Evolutionary conservation across 352 stramenopile species (phyloP).

Genomic region (Globisporangium irregulare): DNA sequence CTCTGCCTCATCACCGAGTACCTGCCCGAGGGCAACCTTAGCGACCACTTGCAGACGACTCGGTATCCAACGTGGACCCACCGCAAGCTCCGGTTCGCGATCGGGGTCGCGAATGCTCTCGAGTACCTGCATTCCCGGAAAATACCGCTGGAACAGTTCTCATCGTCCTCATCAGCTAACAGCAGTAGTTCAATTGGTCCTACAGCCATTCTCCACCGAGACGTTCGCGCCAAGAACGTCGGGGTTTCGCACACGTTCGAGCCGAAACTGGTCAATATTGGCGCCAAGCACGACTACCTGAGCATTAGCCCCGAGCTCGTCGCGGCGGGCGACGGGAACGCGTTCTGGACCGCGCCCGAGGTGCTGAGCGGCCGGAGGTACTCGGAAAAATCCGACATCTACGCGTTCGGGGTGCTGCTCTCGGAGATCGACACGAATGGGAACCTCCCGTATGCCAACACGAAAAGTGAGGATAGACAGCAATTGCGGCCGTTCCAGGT

Average conservation of each 20-base stretch:
- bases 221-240: constrained; percentile 39
- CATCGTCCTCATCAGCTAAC: not conserved
- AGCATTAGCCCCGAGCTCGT: constrained; percentile 10
- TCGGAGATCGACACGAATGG: constrained; percentile 28
- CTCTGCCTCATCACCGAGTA: constrained; percentile 30
- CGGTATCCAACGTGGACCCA: constrained; percentile 17
- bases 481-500: constrained; percentile 11
- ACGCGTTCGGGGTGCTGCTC: constrained; percentile 38
- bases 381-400: constrained; percentile 33
- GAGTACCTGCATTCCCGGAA: constrained; percentile 32
- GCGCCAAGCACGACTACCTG: constrained; percentile 13
- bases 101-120: constrained; percentile 31
- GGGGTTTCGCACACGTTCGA: constrained; percentile 25
- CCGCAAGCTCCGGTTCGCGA: constrained; percentile 27
- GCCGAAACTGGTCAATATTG: constrained; percentile 43
- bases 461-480: not conserved
- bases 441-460: not conserved
- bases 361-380: constrained; percentile 25
- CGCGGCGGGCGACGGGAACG: constrained; percentile 14
- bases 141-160: too few species aligned
- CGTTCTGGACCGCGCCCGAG: constrained; percentile 37
- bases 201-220: constrained; percentile 33
- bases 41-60: constrained; percentile 17
- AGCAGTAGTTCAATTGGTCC: not conserved
- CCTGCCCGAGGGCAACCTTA: constrained; percentile 22